Percentiles rank a stretch among this genome's conserved stretches.
These are phyloP conservation scores for Rhizopogon rudus DNA, from an alignment of 768 basidiomycete species.

Conservation along the genomic window DNA sequence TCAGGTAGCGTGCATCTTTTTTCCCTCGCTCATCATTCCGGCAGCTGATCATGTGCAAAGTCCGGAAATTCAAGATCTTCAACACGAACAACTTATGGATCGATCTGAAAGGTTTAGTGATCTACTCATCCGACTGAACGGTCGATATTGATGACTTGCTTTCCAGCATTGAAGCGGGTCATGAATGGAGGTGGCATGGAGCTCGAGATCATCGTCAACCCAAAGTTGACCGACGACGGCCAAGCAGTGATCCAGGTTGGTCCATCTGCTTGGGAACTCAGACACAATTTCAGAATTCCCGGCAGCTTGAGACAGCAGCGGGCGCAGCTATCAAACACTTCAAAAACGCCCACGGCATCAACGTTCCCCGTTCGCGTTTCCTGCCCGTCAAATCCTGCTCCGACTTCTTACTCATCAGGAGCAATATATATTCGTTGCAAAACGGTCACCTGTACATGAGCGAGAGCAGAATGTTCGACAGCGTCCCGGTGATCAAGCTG, in stretches of 20 bases:
- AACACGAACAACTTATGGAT: slow-evolving; percentile 85
- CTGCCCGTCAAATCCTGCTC: slow-evolving; percentile 89
- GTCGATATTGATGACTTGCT: neutral
- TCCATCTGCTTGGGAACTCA: neutral
- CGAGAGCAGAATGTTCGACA: slow-evolving; percentile 75
- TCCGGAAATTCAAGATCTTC: slow-evolving; percentile 92
- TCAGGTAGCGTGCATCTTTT: slow-evolving; percentile 38
- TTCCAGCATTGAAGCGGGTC: slow-evolving; percentile 77
- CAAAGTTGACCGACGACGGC: slow-evolving; percentile 83
- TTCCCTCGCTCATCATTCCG: neutral
- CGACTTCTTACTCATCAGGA: slow-evolving; percentile 85
- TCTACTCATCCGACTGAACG: neutral
- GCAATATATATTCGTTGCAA: slow-evolving; percentile 85
- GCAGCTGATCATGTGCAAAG: slow-evolving; percentile 24
- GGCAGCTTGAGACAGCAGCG: slow-evolving; percentile 81
- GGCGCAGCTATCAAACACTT: slow-evolving; percentile 95
- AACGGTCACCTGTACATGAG: slow-evolving; percentile 89
- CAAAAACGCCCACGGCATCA: slow-evolving; percentile 87
- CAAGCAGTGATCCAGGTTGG: slow-evolving; percentile 74
- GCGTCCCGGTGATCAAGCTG: slow-evolving; percentile 93
- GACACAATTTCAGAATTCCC: slow-evolving; percentile 3
- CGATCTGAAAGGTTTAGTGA: slow-evolving; percentile 60
- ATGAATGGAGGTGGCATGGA: slow-evolving; percentile 86
- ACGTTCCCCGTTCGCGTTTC: slow-evolving; percentile 93
- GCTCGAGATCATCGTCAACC: slow-evolving; percentile 94